Evolutionary conservation across 345 rosid species (phyloP), one percentile per base, ranked within the genome.

Genomic region (Laguncularia racemosa): DNA sequence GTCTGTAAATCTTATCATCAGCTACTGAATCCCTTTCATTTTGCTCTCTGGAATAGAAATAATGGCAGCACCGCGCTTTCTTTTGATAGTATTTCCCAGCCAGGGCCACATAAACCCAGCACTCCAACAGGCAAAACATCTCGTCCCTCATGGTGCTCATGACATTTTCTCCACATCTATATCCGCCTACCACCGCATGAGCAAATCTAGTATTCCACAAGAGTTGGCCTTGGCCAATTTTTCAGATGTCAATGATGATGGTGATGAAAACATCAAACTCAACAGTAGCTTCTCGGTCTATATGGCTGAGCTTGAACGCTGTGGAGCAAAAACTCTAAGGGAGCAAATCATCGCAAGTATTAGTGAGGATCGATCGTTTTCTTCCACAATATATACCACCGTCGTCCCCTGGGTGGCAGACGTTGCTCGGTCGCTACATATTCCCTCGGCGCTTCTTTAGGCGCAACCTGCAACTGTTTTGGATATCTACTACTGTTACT

Each of bases 81-180:
- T 83, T n/a, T 59, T 85, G 0, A 61, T 85, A n/a, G 53, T 77
- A 1, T 81, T 17, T 23, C 84, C 86, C 0, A 74, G 73, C 0
- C 85, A 76, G 61, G 93, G 93, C 51, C 87, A 83, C 74, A 61
- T 85, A 14, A 85, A 83, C 64, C 93, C 89, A 0, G 28, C 71
- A 20, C 71, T 81, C 38, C 73, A 75, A 19, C 64, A 81, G 20
- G 86, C 87, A 62, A 79, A 70, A 69, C 75, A 81, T 15, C 73
- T 86, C 23, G 45, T 76, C 20, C 57, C 63, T 55, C 38, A 63
- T 11, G 89, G 93, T 0, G 70, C 62, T 10, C 67, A 38, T 1
- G 82, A 79, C 57, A 86, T 87, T 44, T 67, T 75, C 44, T 52
- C 74, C 20, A 83, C 78, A 16, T 38, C 56, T 1, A 1, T 73